Percentiles rank a stretch among this genome's conserved stretches.
Evolutionary conservation across 2,329 filamentous ascomycete species (phyloP).

Genomic region (Cryphonectria naterciae): DNA sequence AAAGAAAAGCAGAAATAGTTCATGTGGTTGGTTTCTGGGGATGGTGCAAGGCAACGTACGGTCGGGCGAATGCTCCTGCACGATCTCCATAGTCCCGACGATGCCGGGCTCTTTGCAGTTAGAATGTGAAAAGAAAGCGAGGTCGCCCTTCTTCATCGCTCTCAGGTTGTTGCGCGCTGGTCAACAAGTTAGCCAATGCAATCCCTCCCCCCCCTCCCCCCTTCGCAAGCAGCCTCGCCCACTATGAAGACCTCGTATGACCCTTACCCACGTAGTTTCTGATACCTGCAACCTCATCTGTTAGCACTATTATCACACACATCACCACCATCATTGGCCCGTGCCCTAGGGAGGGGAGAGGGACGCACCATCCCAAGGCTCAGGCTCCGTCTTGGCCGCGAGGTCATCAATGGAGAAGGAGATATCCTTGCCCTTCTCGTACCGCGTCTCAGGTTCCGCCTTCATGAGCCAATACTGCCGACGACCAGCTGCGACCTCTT

Average conservation of each 20-base stretch:
- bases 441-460: conserved; percentile 83
- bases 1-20: neutral
- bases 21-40: neutral
- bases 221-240: no score
- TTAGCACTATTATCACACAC: conserved; percentile 33
- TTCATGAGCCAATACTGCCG: conserved; percentile 78
- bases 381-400: conserved; percentile 70
- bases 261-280: conserved; percentile 38
- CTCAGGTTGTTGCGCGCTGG: conserved; percentile 85
- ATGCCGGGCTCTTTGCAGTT: conserved; percentile 90
- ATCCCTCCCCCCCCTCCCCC: neutral
- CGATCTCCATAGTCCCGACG: conserved; percentile 86
- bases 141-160: conserved; percentile 87
- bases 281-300: conserved; percentile 37
- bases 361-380: conserved; percentile 85
- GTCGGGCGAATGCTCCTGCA: conserved; percentile 81
- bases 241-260: neutral
- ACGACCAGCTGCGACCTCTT: neutral
- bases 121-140: conserved; percentile 97
- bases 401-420: conserved; percentile 95
- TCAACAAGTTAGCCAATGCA: neutral
- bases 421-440: conserved; percentile 86
- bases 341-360: conserved; percentile 16
- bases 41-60: conserved; percentile 50
- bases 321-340: conserved; percentile 52